Conservation (phyloP, 345 rosid genomes). For the Brassica juncea region DNA sequence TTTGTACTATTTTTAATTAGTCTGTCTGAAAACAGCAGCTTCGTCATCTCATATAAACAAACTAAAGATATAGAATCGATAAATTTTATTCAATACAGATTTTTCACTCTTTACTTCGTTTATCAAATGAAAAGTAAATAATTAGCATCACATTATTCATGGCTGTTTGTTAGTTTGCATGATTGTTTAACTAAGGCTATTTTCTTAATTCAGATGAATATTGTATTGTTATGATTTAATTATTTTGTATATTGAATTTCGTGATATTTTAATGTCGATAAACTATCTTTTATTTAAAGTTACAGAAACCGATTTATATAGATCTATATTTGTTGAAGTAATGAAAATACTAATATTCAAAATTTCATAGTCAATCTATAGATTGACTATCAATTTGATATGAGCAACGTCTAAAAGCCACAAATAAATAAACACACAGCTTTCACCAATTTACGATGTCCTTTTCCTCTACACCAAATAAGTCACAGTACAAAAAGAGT, state of each 20-base stretch:
- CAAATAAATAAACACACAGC: not conserved
- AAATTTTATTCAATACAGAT: no score
- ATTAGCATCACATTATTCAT: no score
- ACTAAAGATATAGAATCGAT: not conserved
- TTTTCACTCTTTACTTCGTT: no score
- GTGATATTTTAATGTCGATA: not conserved
- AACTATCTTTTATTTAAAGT: not conserved
- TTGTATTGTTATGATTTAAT: not conserved
- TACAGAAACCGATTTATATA: not conserved
- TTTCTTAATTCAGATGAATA: not conserved
- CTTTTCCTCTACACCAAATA: not conserved
- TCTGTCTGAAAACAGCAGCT: not conserved
- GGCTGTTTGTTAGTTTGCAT: not conserved
- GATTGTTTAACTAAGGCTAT: not conserved
- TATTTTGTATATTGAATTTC: not conserved
- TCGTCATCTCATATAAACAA: not conserved
- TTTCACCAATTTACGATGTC: not conserved
- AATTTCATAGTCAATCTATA: not conserved
- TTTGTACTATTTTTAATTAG: not conserved
- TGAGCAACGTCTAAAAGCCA: not conserved
- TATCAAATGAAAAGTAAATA: not conserved
- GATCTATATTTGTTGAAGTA: not conserved
- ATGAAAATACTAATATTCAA: not conserved
- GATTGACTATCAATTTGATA: not conserved
- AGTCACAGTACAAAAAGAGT: not conserved